Base-by-base conservation (phyloP, 768 basidiomycete genomes). In the Boletus insuetus region DNA sequence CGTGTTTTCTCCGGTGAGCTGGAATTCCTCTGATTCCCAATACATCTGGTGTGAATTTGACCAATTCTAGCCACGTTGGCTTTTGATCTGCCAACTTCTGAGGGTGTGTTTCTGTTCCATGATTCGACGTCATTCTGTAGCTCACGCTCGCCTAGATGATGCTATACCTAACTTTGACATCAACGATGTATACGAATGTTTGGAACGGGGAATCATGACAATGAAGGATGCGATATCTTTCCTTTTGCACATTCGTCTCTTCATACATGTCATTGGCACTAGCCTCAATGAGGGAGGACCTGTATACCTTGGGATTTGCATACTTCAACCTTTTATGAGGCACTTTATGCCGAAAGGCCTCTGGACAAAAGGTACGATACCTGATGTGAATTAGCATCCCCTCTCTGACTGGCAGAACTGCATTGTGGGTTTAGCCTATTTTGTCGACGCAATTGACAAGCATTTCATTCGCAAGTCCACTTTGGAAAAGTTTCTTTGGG, bases 391-490 rank as follows among this genome's bases (percentile, higher is more conserved):
- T 19, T 26, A 1, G 24, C 35, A 26, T 26, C 22, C 5, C 3
- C 3, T n/a, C 7, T 38, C n/a, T 49, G 12, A 52, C 35, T 20
- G 26, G 3, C 9, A 3, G 16, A 3, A 38, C 40, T 16, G 3
- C 19, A 16, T 51, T 22, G 17, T 20, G 24, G 1, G 3, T 3
- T 38, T 42, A 68, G 67, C 59, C 17, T 67, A 67, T 29, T 44
- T 69, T 24, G 59, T 45, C 4, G 40, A 55, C 7, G 49, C 58
- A 2, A 42, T 35, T 12, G 67, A 68, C 46, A 45, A 19, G 16
- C 59, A 53, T 45, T 69, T 57, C 14, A 32, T 61, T 20, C 68
- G 68, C 13, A 67, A 68, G 41, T 54, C 47, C 16, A 55, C 67
- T 3, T 26, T 69, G 12, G 47, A 47, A 35, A 58, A 16, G 20